Base-by-base conservation (phyloP, 1,284 basidiomycete species). In the Ceratobasidium sp. region DNA sequence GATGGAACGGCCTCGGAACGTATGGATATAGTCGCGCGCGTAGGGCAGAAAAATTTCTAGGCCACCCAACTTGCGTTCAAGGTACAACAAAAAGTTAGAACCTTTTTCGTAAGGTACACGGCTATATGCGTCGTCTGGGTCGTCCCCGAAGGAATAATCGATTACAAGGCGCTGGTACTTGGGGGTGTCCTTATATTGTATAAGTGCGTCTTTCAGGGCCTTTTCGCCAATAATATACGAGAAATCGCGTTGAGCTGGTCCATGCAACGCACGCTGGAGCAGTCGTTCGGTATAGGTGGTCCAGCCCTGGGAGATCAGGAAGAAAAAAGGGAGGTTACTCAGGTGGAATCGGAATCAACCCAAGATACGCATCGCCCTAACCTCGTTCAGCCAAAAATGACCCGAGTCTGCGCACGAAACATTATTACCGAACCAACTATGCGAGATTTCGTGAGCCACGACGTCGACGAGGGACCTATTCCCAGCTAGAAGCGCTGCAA, bases 241-340 rank as follows among this genome's bases (percentile, higher is more conserved):
- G 80, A 96, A 96, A 15, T 91, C 94, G 45, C 97, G 91, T 75
- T 94, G 90, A 0, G 91, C 90, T 19, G 93, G 89, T 0, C 91
- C 89, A 80, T 97, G 90, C 0, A 97, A 84, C 65, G 87, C 85
- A 78, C 92, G 86, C 51, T 93, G 90, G 47, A 98, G 86, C 9
- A 98, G 85, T 27, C 96, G 90, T 82, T 99, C 97, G 63, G 95
- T 91, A 81, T 97, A 98, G 0, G 95, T 97, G 44, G 96, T 98
- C 92, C 94, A 98, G 45, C 95, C 67, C 86, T 81, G 85, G 33
- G 31, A 45, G 27, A 2, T 2, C 24, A 29, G 44, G 56, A 24
- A 63, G 31, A 36, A 8, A n/a, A 33, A 29, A n/a, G 27, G 17
- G 41, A 3, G 31, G 4, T 33, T 36, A 54, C 36, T 29, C 11